Evolutionary conservation across 1,284 basidiomycete species (phyloP), one percentile per base, ranked within the genome.

Genomic region (Mrakiaceae sp.): DNA sequence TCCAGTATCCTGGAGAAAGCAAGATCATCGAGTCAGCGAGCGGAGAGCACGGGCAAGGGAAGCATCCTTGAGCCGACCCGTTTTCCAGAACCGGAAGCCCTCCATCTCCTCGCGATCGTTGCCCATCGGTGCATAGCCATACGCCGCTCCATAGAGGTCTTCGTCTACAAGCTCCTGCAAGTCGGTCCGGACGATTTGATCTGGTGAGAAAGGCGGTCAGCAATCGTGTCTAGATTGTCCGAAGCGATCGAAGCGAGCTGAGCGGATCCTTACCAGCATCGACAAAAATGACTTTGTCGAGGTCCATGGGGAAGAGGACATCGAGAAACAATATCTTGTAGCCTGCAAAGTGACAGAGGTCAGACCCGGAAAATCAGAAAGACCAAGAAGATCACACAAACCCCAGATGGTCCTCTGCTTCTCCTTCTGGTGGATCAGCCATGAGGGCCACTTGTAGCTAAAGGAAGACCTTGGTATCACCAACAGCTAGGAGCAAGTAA

Each of bases 301-400:
- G 82, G 76, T 95, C 90, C 85, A 98, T 90, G 3, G 95, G 95
- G 83, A 98, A 98, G 5, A 98, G 82, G 6, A 98, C 94, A 72
- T 98, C 95, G 43, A 98, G 83, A 82, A 98, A 98, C 50, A 98
- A 83, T 68, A 98, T 98, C 79, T 98, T 98, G 81, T 98, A 97
- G 27, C 2, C 74, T 75, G 66, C 16, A 47, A 42, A 46, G 11
- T 42, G 44, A 27, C 27, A 50, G 16, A 11, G 42, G 48, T 51
- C 47, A n/a, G 67, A 27, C 69, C 68, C 57, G 72, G n/a, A 5
- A 7, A 6, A 40, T 6, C 5, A 27, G n/a, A 46, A 2, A 50
- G 2, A 7, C 2, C 2, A 42, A 39, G 8, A 10, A 43, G 46
- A 14, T 4, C 27, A 12, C 44, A 55, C 63, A 27, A 9, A 62